Percentiles rank a stretch among this genome's conserved stretches.
These are phyloP conservation scores for Tolypocladium cylindrosporum DNA, from an alignment of 2,329 filamentous ascomycete species.

Conservation along the genomic window DNA sequence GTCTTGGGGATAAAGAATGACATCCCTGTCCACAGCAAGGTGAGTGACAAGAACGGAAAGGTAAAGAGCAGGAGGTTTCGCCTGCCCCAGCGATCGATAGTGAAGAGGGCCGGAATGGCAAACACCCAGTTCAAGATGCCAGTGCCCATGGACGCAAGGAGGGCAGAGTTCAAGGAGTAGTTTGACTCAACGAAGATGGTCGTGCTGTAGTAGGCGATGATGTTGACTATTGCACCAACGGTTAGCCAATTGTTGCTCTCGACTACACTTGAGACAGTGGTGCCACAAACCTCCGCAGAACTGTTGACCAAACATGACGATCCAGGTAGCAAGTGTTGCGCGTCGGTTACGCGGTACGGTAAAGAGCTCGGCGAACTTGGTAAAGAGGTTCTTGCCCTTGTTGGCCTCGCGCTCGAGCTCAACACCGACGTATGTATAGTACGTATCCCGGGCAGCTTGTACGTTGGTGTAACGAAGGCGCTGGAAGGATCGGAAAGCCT, in stretches of 20 bases:
- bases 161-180: slow-evolving; percentile 14
- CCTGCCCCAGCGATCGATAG: slow-evolving; percentile 16
- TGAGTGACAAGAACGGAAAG: slow-evolving; percentile 13
- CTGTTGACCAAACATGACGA: slow-evolving; percentile 3
- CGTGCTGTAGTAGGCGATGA: slow-evolving; percentile 46
- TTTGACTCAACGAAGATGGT: slow-evolving; percentile 31
- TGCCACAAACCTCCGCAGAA: slow-evolving; percentile 3
- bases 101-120: slow-evolving; percentile 21
- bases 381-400: slow-evolving; percentile 31
- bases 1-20: slow-evolving; percentile 12
- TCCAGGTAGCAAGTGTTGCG: slow-evolving; percentile 7
- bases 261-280: not conserved
- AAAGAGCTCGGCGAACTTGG: slow-evolving; percentile 27
- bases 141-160: slow-evolving; percentile 22
- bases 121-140: slow-evolving; percentile 15
- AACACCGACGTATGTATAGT: slow-evolving; percentile 29
- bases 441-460: slow-evolving; percentile 49
- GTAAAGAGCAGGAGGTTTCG: slow-evolving; percentile 17
- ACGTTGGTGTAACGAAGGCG: slow-evolving; percentile 44
- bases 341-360: slow-evolving; percentile 24
- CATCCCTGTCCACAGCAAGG: not conserved
- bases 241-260: not conserved
- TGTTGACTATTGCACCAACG: slow-evolving; percentile 28
- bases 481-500: slow-evolving; percentile 43
- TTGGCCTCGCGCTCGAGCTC: slow-evolving; percentile 17